Conservation (phyloP, 805 yeast species). For the Teunomyces barrocoloradensis region DNA sequence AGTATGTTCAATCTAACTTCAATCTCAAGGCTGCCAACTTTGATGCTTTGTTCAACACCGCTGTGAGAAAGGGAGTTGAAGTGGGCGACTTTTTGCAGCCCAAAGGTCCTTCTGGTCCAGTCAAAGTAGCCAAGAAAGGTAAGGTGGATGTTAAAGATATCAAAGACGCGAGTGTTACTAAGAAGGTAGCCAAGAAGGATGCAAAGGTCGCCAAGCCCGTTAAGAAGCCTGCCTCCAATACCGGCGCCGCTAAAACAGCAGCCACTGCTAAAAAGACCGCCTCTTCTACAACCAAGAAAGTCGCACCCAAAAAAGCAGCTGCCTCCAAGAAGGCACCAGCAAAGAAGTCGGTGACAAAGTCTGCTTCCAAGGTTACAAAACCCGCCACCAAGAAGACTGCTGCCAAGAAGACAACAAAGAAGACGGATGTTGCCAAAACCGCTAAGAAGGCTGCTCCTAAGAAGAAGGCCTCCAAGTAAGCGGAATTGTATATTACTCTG, state of each 20-base stretch:
- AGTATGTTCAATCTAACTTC: constrained; percentile 66
- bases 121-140: constrained; percentile 57
- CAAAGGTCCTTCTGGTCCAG: constrained; percentile 87
- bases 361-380: constrained; percentile 11
- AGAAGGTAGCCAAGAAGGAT: constrained; percentile 20
- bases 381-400: constrained; percentile 10
- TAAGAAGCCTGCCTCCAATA: constrained; percentile 10
- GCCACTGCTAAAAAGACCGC: background rate
- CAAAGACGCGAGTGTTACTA: constrained; percentile 23
- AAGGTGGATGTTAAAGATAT: constrained; percentile 14
- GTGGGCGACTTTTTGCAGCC: constrained; percentile 79
- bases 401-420: constrained; percentile 3
- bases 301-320: constrained; percentile 3
- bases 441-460: constrained; percentile 25
- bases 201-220: constrained; percentile 9
- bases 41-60: constrained; percentile 72
- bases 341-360: constrained; percentile 5
- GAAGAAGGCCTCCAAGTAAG: constrained; percentile 13
- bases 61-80: constrained; percentile 77
- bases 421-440: constrained; percentile 21
- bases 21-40: constrained; percentile 60
- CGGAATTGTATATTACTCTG: constrained; percentile 5
- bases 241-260: constrained; percentile 9
- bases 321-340: constrained; percentile 14
- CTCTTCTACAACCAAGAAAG: constrained; percentile 1